Base-by-base conservation (phyloP, 2,329 filamentous ascomycete genomes). In the Orbilia ellipsospora region DNA sequence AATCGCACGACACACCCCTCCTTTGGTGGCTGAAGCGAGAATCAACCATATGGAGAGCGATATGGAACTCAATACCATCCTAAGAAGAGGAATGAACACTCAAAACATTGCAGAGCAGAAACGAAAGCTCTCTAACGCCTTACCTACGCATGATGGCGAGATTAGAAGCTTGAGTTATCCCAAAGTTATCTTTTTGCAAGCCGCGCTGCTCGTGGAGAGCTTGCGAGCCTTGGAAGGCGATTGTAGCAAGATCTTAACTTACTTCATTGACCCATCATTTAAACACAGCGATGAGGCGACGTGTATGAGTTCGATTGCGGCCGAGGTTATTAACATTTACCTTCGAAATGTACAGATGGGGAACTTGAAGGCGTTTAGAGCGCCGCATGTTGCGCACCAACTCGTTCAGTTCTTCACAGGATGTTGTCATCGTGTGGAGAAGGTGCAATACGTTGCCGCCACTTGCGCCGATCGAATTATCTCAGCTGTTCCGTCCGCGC, bases 1-100 rank as follows among this genome's bases (percentile, higher is more conserved):
- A 42, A 90, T 99, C 81, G 94, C 96, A 1, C 88, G 93, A 61
- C 90, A 97, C 82, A 97, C 94, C 12, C 90, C 92, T 28, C 92
- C 95, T 0, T 84, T 99, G 65, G 91, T 99, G 36, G 89, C 94
- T 1, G 93, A 97, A 80, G 92, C 96, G 81, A 89, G 93, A 72
- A 91, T 92, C 31, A 94, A 97, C 79, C 90, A 96, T 80, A 87
- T 95, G 8, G 95, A 99, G 82, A 97, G 94, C 81, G 95, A 98
- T 78, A 94, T 99, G 66, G 95, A 99, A 80, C 87, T 99, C 48
- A 98, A 99, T 80, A 96, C 93, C 0, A 91, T 98, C 16, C 85
- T 99, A 60, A 90, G 94, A 73, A 89, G 95, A 75, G 94, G 94
- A 16, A 92, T 93, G 85, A 92, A 89, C 77, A 88, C 90, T 4